Percentiles rank a stretch among this genome's conserved stretches.
These are phyloP conservation scores for Naganishia cerealis DNA, from an alignment of 1,284 basidiomycete genomes.

Conservation along the genomic window DNA sequence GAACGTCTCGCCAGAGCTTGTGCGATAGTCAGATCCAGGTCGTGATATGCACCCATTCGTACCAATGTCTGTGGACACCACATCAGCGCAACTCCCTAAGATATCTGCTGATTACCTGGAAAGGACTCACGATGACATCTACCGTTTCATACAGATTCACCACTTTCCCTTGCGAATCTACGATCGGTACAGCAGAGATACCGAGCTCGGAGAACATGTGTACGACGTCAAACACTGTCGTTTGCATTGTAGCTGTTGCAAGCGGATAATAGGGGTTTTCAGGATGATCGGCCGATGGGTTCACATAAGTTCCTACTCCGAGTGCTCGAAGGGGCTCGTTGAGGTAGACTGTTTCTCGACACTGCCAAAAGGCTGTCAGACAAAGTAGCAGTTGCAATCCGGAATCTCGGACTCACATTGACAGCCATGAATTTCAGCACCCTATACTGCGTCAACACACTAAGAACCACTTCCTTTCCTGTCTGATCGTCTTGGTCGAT, in stretches of 20 bases:
- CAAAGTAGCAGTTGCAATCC: constrained; percentile 17
- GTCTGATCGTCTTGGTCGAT: constrained; percentile 93
- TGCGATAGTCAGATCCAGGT: constrained; percentile 89
- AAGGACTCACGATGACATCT: constrained; percentile 86
- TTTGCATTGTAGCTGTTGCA: constrained; percentile 85
- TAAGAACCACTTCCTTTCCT: constrained; percentile 91
- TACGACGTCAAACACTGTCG: constrained; percentile 95
- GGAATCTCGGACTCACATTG: constrained; percentile 67
- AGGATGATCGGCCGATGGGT: constrained; percentile 40
- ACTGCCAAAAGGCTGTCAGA: constrained; percentile 26
- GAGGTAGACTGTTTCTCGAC: constrained; percentile 52
- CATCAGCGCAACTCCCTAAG: constrained; percentile 22
- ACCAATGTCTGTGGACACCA: constrained; percentile 73
- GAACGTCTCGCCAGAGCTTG: constrained; percentile 88
- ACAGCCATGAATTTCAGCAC: constrained; percentile 98
- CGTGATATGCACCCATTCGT: constrained; percentile 89
- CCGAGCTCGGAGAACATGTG: constrained; percentile 96
- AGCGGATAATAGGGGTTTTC: constrained; percentile 80
- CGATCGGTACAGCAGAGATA: constrained; percentile 94
- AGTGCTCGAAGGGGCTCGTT: constrained; percentile 70
- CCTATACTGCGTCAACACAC: constrained; percentile 94
- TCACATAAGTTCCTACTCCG: constrained; percentile 89
- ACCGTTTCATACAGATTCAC: constrained; percentile 98
- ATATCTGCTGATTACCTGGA: not conserved
- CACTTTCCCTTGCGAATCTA: constrained; percentile 89